Evolutionary conservation across 495 filamentous ascomycete genomes (phyloP), one percentile per base, ranked within the genome.

Genomic region (Podospora pseudoanserina): DNA sequence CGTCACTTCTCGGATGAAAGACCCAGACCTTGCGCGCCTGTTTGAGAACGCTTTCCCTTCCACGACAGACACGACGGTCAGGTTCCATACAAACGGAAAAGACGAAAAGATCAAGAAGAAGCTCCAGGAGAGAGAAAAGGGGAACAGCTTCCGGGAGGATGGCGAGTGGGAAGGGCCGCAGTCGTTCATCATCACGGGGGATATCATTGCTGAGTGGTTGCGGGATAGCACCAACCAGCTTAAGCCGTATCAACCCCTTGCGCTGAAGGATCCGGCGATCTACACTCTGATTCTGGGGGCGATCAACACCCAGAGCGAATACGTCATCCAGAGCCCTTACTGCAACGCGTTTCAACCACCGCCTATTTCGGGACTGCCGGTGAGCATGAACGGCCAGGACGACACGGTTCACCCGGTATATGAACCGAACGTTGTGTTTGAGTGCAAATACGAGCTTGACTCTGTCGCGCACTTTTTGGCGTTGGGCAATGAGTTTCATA

Each of bases 371-470:
- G 86, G 88, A 3, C 82, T 97, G 1, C 72, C 81, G 9, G 82
- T 90, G 7, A 88, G 87, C 57, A 82, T 81, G 65, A 96, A 91
- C 71, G 90, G 91, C 2, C 90, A 96, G 71, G 85, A 88, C 30
- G 95, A 99, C 73, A 79, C 73, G 16, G 95, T 99, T 0, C 92
- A 97, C 73, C 95, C 95, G 1, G 81, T 82, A 2, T 97, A 95
- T 74, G 92, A 97, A 72, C 89, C 88, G 6, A 86, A 86, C 0
- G 85, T 87, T 63, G 95, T 99, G 11, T 99, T 95, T 73, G 95
- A 99, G 77, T 99, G 95, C 85, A 99, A 99, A 79, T 99, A 97
- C 79, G 95, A 99, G 80, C 86, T 99, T 5, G 95, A 99, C 77
- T 97, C 94, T 2, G 85, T 99, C 0, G 95, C 93, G 3, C 87